A percentile compares a stretch with the other conserved stretches of the same genome.
Evolutionary conservation across 768 basidiomycete species (phyloP).

Genomic region (Lactifluus pinguis): DNA sequence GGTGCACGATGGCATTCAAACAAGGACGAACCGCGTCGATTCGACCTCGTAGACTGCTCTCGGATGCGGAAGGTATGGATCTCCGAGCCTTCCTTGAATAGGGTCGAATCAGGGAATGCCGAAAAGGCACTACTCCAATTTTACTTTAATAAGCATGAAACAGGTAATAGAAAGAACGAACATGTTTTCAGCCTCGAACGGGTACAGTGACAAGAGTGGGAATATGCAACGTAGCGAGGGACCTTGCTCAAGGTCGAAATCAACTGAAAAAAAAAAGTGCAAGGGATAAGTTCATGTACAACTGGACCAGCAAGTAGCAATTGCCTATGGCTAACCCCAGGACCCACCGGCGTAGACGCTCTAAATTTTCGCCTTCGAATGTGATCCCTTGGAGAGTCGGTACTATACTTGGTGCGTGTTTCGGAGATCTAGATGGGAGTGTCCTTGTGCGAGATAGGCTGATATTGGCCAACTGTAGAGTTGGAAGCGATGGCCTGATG

Average conservation of each 20-base stretch:
- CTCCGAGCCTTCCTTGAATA: conserved; percentile 78
- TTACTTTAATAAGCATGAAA: conserved; percentile 5
- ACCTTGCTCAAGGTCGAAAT: conserved; percentile 85
- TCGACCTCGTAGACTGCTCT: conserved; percentile 22
- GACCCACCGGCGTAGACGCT: conserved; percentile 56
- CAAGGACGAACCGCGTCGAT: conserved; percentile 18
- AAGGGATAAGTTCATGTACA: conserved; percentile 8
- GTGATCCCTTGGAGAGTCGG: conserved; percentile 30
- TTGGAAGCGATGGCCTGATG: conserved; percentile 12
- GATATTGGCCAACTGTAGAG: neutral
- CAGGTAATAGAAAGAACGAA: conserved; percentile 30
- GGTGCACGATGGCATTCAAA: conserved; percentile 30
- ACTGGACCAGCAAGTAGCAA: conserved; percentile 15
- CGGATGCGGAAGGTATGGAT: conserved; percentile 83
- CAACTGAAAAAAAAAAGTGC: conserved; percentile 37
- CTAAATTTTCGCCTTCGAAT: conserved; percentile 39
- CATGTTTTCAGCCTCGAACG: conserved; percentile 77
- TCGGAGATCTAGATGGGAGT: conserved; percentile 32
- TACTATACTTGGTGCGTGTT: conserved; percentile 2
- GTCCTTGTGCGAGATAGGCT: conserved; percentile 19
- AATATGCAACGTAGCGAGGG: conserved; percentile 67
- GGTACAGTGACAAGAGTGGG: conserved; percentile 54
- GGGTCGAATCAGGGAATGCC: conserved; percentile 82
- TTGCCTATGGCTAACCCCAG: conserved; percentile 56
- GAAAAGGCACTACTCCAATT: conserved; percentile 73